These are phyloP conservation scores for Phytophthora ramorum DNA, from an alignment of 352 stramenopile species.

Conservation along the genomic window DNA sequence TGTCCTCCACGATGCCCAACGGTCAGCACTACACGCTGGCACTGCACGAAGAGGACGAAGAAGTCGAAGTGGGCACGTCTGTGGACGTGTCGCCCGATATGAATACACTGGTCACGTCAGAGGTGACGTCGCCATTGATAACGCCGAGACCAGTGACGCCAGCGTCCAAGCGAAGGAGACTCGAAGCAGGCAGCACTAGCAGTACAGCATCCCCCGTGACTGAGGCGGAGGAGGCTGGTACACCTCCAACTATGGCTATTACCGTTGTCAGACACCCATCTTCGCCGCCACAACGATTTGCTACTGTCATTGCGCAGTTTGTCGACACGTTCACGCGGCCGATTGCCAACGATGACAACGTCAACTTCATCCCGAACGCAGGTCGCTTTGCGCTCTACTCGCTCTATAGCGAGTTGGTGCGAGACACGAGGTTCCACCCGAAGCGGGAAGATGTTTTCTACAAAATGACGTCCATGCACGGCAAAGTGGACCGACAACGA, in stretches of 20 bases:
- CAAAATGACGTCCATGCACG: slow-evolving; percentile 67
- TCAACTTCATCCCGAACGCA: slow-evolving; percentile 63
- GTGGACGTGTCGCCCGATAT: not conserved
- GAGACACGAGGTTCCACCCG: slow-evolving; percentile 42
- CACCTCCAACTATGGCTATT: not conserved
- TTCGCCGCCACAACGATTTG: slow-evolving; percentile 23
- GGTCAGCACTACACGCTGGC: slow-evolving; percentile 44
- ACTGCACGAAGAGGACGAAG: slow-evolving; percentile 19
- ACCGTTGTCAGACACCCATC: not conserved
- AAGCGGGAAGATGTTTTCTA: slow-evolving; percentile 64
- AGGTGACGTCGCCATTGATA: slow-evolving; percentile 18
- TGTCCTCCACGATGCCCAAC: slow-evolving; percentile 41
- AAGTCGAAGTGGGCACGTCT: not conserved
- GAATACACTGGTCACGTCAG: slow-evolving; percentile 11
- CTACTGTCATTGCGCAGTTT: slow-evolving; percentile 51
- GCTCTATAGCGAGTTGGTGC: slow-evolving; percentile 50
- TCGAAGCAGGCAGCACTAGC: slow-evolving; percentile 3
- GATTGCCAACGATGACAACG: slow-evolving; percentile 65
- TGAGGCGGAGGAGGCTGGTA: not conserved
- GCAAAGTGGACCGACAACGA: slow-evolving; percentile 64
- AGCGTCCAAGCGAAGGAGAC: slow-evolving; percentile 23
- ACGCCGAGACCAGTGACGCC: not conserved
- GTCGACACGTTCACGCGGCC: slow-evolving; percentile 56
- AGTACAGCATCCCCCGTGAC: not conserved
- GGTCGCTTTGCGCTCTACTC: slow-evolving; percentile 55